phyloP scores from a whole-genome alignment of 805 yeast species.

The Starmerella floricola region DNA sequence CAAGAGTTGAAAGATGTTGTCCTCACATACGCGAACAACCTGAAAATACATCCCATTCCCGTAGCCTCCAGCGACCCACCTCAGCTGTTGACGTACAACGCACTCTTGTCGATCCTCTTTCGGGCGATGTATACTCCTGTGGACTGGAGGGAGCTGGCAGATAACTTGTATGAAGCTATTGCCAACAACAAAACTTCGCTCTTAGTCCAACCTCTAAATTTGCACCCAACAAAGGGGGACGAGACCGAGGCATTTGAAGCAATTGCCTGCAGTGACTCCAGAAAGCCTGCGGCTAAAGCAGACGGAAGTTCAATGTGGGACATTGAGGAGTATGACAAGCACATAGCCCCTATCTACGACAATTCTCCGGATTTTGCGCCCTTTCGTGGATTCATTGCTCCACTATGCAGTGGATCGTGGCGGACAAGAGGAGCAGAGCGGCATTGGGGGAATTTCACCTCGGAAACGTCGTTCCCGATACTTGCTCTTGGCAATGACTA shows the following conservation, averaged over 20 bases:
- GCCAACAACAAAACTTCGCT: neutral
- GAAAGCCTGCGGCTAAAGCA: neutral
- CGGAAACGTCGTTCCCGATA: conserved; percentile 11
- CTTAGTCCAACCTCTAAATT: neutral
- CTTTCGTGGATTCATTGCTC: conserved; percentile 5
- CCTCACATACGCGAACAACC: conserved; percentile 2
- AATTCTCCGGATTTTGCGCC: conserved; percentile 9
- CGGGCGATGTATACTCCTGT: conserved; percentile 15
- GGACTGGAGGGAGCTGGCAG: conserved; percentile 15
- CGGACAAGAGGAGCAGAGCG: conserved; percentile 8
- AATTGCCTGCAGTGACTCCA: conserved; percentile 7
- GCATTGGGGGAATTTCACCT: conserved; percentile 3
- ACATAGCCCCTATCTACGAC: neutral
- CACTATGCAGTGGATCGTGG: conserved; percentile 10
- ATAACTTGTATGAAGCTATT: conserved; percentile 13
- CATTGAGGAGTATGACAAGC: conserved; percentile 4
- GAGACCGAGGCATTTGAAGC: conserved; percentile 3
- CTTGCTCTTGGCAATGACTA: conserved; percentile 19
- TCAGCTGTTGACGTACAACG: conserved; percentile 14
- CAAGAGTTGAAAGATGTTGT: conserved; percentile 6
- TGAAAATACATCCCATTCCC: conserved; percentile 8
- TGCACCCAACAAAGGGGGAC: neutral
- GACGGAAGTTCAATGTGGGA: conserved; percentile 7
- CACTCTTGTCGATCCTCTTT: conserved; percentile 8
- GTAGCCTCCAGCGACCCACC: conserved; percentile 9